Base-by-base conservation (phyloP, 371 early-diverging fungal genomes). In the Mortierella sp. region DNA sequence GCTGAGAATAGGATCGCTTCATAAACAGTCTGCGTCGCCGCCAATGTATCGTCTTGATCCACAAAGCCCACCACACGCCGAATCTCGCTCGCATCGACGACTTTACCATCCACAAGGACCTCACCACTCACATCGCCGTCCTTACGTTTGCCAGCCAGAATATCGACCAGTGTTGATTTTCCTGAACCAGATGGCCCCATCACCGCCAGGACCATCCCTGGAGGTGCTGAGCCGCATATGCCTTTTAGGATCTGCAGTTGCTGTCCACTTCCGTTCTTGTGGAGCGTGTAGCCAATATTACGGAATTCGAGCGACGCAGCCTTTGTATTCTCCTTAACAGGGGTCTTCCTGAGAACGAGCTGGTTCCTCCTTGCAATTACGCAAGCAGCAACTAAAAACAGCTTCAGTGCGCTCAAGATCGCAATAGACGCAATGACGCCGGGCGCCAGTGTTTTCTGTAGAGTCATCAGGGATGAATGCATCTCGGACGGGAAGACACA, bases 1-100 rank as follows among this genome's bases (percentile, higher is more conserved):
- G 94, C 93, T 17, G 93, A 90, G 81, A 93, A 93, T 19, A 86
- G 75, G 49, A 95, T 89, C 9, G 93, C 91, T 60, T 95, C 95
- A 31, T 87, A 84, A 0, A 94, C 94, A 1, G 95, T 95, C 82
- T 92, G 83, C 0, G 95, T 93, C 4, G 92, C 82, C 26, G 94
- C 84, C 71, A 95, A 87, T 3, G 92, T 87, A 64, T 95, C 96
- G 62, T 95, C 95, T 78, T 95, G 95, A 76, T 90, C 88, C 6
- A 94, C 94, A 69, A 90, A 95, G 6, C 93, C 95, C 37, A 91
- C 89, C 14, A 90, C 73, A 11, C 82, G 81, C 6, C 90, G 89
- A 54, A 94, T 83, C 26, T 86, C 82, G 4, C 78, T 70, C 26
- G 79, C 75, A 1, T 85, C 80, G 6, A 87, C 82, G 19, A 64